These are phyloP conservation scores for Starmerella vitae DNA, from an alignment of 805 yeast species.

Conservation along the genomic window DNA sequence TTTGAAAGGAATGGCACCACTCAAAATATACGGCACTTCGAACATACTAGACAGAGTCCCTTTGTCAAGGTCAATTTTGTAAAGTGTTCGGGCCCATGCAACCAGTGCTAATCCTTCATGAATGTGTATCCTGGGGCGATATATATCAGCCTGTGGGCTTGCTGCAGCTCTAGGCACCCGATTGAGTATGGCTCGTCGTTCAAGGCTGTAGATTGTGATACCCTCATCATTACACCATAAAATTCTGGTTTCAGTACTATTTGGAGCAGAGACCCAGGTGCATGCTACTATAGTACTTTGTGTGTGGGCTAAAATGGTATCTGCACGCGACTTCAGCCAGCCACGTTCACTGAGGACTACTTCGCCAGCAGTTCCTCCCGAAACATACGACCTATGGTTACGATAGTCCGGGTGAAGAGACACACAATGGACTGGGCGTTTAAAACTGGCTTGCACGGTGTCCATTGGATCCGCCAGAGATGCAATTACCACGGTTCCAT, in stretches of 20 bases:
- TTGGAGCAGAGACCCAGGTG: slow-evolving; percentile 35
- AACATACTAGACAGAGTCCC: slow-evolving; percentile 3
- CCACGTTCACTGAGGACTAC: slow-evolving; percentile 59
- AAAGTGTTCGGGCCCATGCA: slow-evolving; percentile 73
- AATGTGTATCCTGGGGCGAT: slow-evolving; percentile 58
- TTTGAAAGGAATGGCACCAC: slow-evolving; percentile 13
- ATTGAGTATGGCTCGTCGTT: slow-evolving; percentile 37
- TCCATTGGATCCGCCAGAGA: slow-evolving; percentile 49
- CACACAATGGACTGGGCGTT: slow-evolving; percentile 79
- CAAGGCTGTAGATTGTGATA: slow-evolving; percentile 49
- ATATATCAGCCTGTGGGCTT: slow-evolving; percentile 56
- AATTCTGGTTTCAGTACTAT: slow-evolving; percentile 33
- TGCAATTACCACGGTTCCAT: slow-evolving; percentile 82
- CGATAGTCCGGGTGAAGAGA: slow-evolving; percentile 60
- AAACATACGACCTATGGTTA: slow-evolving; percentile 50
- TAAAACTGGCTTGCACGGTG: slow-evolving; percentile 63
- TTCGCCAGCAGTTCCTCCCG: slow-evolving; percentile 86
- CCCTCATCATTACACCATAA: slow-evolving; percentile 82
- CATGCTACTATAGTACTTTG: slow-evolving; percentile 47
- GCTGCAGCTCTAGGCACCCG: slow-evolving; percentile 44
- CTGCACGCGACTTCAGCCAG: slow-evolving; percentile 79
- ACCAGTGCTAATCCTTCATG: slow-evolving; percentile 35
- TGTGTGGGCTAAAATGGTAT: slow-evolving; percentile 39
- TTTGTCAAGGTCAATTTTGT: slow-evolving; percentile 38
- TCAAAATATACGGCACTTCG: slow-evolving; percentile 5